Conservation (phyloP, 306 rosid genomes). For the Medicago ruthenica region DNA sequence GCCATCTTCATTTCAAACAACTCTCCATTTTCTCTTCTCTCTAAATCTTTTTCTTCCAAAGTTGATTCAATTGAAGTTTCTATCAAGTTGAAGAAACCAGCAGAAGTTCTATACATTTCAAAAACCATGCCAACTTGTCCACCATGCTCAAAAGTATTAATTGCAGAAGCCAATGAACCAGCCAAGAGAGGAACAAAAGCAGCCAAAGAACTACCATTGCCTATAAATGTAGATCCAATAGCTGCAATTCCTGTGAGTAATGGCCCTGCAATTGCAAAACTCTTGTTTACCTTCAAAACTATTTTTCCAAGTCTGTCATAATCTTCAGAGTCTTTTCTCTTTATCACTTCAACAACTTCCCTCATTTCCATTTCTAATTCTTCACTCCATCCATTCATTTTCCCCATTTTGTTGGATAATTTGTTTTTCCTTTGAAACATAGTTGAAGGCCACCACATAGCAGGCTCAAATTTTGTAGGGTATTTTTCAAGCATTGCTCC, state of each 20-base stretch:
- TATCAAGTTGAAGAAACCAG: slow-evolving; percentile 58
- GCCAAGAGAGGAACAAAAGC: slow-evolving; percentile 56
- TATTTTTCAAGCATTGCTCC: slow-evolving; percentile 85
- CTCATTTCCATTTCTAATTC: slow-evolving; percentile 62
- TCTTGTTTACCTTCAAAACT: slow-evolving; percentile 63
- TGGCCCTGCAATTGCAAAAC: slow-evolving; percentile 72
- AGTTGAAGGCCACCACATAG: slow-evolving; percentile 78
- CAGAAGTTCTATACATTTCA: slow-evolving; percentile 69
- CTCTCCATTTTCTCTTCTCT: slow-evolving; percentile 42
- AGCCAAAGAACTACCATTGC: slow-evolving; percentile 32
- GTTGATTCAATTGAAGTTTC: slow-evolving; percentile 54
- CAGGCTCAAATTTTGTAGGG: slow-evolving; percentile 63
- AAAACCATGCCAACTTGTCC: slow-evolving; percentile 79
- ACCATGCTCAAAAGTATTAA: slow-evolving; percentile 68
- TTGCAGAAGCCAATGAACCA: slow-evolving; percentile 58
- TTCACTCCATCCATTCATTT: slow-evolving; percentile 63
- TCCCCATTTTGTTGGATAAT: not conserved
- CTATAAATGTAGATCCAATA: slow-evolving; percentile 52
- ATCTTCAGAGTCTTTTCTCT: slow-evolving; percentile 65
- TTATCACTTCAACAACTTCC: slow-evolving; percentile 60
- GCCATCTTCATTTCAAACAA: slow-evolving; percentile 35
- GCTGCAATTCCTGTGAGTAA: slow-evolving; percentile 76
- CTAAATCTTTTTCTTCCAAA: slow-evolving; percentile 48
- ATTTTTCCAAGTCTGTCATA: slow-evolving; percentile 72
- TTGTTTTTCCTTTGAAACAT: not conserved